A percentile compares a stretch with the other conserved stretches of the same genome.
These are phyloP conservation scores for Metarhizium sp. DNA, from an alignment of 2,329 filamentous ascomycete genomes.

Conservation along the genomic window DNA sequence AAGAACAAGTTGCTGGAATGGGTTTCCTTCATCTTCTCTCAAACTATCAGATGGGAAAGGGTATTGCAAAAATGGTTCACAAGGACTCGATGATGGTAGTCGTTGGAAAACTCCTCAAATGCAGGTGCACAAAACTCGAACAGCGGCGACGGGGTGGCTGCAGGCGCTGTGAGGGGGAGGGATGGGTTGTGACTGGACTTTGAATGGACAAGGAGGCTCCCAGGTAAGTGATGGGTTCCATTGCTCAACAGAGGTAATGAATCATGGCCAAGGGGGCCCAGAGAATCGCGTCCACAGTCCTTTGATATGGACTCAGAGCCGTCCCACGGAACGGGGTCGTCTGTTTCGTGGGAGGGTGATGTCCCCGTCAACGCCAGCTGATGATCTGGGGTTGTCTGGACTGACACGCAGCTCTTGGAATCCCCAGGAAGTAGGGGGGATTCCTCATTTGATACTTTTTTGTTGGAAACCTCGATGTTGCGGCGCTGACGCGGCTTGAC, in stretches of 20 bases:
- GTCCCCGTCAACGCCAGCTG: conserved; percentile 8
- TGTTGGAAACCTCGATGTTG: conserved; percentile 17
- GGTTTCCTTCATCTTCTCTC: conserved; percentile 52
- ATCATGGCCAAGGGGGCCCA: conserved; percentile 2
- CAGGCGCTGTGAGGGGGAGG: conserved; percentile 17
- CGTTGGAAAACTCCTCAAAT: conserved; percentile 48
- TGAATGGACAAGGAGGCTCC: not conserved
- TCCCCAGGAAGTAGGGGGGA: not conserved
- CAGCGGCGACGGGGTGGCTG: conserved; percentile 17
- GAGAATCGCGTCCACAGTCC: conserved; percentile 3
- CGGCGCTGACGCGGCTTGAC: conserved; percentile 31
- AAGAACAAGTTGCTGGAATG: conserved; percentile 54
- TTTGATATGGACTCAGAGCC: not conserved
- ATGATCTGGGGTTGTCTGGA: conserved; percentile 9
- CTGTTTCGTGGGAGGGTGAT: not conserved
- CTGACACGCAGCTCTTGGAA: not conserved
- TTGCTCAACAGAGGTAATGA: conserved; percentile 5
- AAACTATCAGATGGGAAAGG: conserved; percentile 57
- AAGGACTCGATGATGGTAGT: conserved; percentile 43
- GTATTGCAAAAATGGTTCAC: conserved; percentile 57
- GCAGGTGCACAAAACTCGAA: conserved; percentile 42
- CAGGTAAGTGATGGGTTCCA: not conserved
- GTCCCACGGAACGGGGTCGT: conserved; percentile 7
- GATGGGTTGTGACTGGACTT: conserved; percentile 13
- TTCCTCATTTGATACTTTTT: not conserved